phyloP scores from a whole-genome alignment of 495 filamentous ascomycete species.

The Trichocladium antarcticum region DNA sequence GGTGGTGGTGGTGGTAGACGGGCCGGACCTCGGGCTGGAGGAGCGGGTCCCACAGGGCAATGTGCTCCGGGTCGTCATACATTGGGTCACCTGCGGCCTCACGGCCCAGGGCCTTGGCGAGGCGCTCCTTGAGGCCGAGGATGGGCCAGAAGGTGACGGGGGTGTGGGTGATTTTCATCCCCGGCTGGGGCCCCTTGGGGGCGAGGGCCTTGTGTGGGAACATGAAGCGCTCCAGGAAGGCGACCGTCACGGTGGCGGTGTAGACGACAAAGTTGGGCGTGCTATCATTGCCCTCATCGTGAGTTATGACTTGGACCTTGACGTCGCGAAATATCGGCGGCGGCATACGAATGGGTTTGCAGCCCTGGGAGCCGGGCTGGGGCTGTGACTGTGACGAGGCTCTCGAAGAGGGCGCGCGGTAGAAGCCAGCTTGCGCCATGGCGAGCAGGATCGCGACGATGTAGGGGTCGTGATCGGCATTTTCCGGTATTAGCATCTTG shows the following conservation, averaged over 20 bases:
- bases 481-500: constrained; percentile 29
- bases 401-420: constrained; percentile 13
- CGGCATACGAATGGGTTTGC: constrained; percentile 6
- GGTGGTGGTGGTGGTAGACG: neutral
- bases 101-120: constrained; percentile 34
- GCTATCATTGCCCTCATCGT: constrained; percentile 24
- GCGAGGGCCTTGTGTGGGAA: constrained; percentile 24
- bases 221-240: constrained; percentile 32
- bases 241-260: constrained; percentile 28
- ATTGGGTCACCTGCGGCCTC: constrained; percentile 30
- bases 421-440: constrained; percentile 38
- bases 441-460: constrained; percentile 33
- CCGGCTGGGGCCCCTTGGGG: constrained; percentile 1
- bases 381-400: constrained; percentile 11
- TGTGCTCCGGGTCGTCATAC: constrained; percentile 19
- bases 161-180: constrained; percentile 28
- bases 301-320: constrained; percentile 31
- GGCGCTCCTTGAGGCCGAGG: constrained; percentile 38
- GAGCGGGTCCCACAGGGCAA: constrained; percentile 28
- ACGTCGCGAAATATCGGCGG: constrained; percentile 25
- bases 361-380: constrained; percentile 8
- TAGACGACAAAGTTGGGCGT: constrained; percentile 35
- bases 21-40: constrained; percentile 10
- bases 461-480: constrained; percentile 34
- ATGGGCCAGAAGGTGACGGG: constrained; percentile 36